Conservation (phyloP, 805 yeast genomes). For the Metschnikowia matae region DNA sequence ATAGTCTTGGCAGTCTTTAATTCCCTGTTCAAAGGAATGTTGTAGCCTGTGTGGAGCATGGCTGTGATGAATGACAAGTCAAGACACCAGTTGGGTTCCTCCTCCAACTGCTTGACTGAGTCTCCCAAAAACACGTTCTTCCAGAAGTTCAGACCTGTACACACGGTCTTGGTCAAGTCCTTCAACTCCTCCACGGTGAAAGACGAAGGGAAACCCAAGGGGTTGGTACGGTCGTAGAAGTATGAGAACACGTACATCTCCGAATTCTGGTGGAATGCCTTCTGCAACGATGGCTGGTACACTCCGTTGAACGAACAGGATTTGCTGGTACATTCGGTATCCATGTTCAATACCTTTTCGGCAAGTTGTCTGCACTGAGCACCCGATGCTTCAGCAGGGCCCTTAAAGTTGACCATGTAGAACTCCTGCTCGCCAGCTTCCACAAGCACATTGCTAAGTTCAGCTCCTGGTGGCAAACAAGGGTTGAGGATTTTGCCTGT, state of each 20-base stretch:
- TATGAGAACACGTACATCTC: conserved; percentile 91
- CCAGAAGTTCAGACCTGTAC: conserved; percentile 81
- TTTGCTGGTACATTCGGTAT: conserved; percentile 61
- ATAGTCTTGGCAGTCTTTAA: conserved; percentile 89
- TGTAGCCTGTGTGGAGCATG: conserved; percentile 92
- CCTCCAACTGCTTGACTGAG: conserved; percentile 59
- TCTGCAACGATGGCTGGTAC: conserved; percentile 88
- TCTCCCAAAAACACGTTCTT: conserved; percentile 61
- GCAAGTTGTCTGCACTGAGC: conserved; percentile 85
- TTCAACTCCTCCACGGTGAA: conserved; percentile 81
- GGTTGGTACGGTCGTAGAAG: conserved; percentile 91
- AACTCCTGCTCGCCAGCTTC: conserved; percentile 42
- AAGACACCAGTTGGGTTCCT: conserved; percentile 91
- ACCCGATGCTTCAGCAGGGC: conserved; percentile 60
- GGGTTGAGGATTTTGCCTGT: conserved; percentile 61
- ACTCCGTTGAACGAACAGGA: conserved; percentile 98
- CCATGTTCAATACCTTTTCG: conserved; percentile 80
- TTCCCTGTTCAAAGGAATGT: conserved; percentile 85
- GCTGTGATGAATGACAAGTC: conserved; percentile 90
- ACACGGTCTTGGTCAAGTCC: conserved; percentile 78
- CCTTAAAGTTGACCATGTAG: conserved; percentile 59
- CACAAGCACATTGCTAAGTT: conserved; percentile 58
- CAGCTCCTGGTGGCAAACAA: conserved; percentile 78
- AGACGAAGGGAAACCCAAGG: conserved; percentile 89
- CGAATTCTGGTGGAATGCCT: conserved; percentile 63